A percentile compares a stretch with the other conserved stretches of the same genome.
Evolutionary conservation across 164 flowering plant species (phyloP).

Genomic region (Chloranthus sessilifolius): DNA sequence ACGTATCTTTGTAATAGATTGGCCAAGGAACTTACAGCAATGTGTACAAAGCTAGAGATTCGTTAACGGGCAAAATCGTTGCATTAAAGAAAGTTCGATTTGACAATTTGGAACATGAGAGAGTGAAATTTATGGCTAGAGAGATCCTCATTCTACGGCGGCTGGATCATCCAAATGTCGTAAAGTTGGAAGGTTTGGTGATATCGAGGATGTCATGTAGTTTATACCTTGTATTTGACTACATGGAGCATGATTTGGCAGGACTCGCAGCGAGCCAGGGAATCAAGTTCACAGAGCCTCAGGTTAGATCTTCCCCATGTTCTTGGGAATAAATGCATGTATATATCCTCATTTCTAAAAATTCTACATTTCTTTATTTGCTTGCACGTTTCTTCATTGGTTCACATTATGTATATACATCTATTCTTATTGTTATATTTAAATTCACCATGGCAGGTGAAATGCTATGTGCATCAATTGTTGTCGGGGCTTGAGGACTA

Average conservation of each 20-base stretch:
- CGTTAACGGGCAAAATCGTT: slow-evolving; percentile 38
- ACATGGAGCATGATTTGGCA: slow-evolving; percentile 95
- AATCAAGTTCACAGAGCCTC: slow-evolving; percentile 34
- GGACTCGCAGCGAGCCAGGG: slow-evolving; percentile 82
- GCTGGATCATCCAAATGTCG: slow-evolving; percentile 32
- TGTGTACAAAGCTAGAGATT: slow-evolving; percentile 76
- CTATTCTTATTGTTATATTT: neutral
- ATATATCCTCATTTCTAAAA: no score
- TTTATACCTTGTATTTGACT: slow-evolving; percentile 52
- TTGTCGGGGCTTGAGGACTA: slow-evolving; percentile 45
- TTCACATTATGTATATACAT: no score
- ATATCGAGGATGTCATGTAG: slow-evolving; percentile 61
- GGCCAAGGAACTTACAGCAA: slow-evolving; percentile 81
- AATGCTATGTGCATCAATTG: slow-evolving; percentile 42
- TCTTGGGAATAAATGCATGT: no score
- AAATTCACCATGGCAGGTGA: slow-evolving; percentile 23
- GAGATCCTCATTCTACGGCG: slow-evolving; percentile 62
- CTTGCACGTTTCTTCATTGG: no score
- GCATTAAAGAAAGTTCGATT: slow-evolving; percentile 54
- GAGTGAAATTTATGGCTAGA: slow-evolving; percentile 81
- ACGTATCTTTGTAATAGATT: no score
- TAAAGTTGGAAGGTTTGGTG: slow-evolving; percentile 34
- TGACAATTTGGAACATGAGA: slow-evolving; percentile 52
- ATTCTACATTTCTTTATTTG: no score
- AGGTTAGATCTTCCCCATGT: slow-evolving; percentile 14